Evolutionary conservation across 2,329 filamentous ascomycete species (phyloP), one percentile per base, ranked within the genome.

Genomic region (Talaromyces amestolkiae): DNA sequence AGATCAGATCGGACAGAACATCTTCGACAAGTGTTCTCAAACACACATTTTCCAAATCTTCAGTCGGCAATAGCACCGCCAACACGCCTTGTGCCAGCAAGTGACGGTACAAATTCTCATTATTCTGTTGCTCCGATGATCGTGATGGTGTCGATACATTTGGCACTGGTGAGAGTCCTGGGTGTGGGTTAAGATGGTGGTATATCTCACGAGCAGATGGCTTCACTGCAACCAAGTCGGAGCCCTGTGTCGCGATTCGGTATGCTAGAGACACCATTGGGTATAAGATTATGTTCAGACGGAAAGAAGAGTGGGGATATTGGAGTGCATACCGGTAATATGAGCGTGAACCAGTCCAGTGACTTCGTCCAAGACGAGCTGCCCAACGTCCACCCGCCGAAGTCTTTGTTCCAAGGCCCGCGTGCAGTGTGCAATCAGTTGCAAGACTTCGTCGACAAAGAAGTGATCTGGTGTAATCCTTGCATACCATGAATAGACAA

Each of bases 381-480:
- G 87, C 80, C 95, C 91, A 67, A 97, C 77, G 78, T 98, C 93
- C 33, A 96, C 86, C 73, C 89, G 87, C 66, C 92, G 86, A 66
- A 97, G 79, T 71, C 95, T 86, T 80, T 97, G 90, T 79, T 98
- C 95, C 66, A 99, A 79, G 8, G 89, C 92, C 65, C 92, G 85
- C 47, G 92, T 97, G 77, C 91, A 95, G 78, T 98, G 94, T 47
- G 94, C 95, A 72, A 98, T 91, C 70, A 97, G 89, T 73, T 92
- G 91, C 63, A 98, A 84, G 65, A 97, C 86, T 80, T 97, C 93
- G 70, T 90, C 89, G 67, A 95, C 89, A 74, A 99, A 96, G 13
- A 87, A 85, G 75, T 93, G 91, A 78, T 99, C 94, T 3, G 92
- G 87, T 1, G 94, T 97, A 76, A 99, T 95, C 77, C 90, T 94